These are phyloP conservation scores for Xylaria nigripes DNA, from an alignment of 495 filamentous ascomycete genomes.

Conservation along the genomic window DNA sequence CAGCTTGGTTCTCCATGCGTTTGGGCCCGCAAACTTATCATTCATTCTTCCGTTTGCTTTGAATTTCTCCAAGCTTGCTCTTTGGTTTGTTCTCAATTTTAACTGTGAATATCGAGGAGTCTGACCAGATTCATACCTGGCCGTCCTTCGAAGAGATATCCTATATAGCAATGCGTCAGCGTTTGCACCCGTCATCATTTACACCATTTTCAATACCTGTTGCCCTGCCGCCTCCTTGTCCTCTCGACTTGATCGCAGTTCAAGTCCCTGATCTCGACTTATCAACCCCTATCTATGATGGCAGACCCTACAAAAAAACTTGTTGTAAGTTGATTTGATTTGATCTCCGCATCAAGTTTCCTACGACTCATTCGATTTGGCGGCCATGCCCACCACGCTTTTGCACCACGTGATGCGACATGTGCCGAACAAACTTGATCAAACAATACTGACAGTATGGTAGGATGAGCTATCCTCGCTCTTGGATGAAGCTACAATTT, in stretches of 20 bases:
- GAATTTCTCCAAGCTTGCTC: neutral
- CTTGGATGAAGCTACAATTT: slow-evolving; percentile 47
- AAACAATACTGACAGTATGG: neutral
- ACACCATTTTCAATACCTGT: neutral
- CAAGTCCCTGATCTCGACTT: neutral
- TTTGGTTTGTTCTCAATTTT: neutral
- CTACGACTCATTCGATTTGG: slow-evolving; percentile 2
- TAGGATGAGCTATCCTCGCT: slow-evolving; percentile 24
- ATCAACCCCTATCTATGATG: slow-evolving; percentile 8
- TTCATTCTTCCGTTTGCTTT: neutral
- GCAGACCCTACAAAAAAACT: slow-evolving; percentile 11
- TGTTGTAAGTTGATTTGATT: slow-evolving; percentile 12
- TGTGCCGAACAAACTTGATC: too few relatives aligned
- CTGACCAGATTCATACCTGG: neutral
- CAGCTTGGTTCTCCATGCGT: too few relatives aligned
- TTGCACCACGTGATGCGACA: too few relatives aligned
- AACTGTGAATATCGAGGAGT: neutral
- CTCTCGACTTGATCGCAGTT: neutral
- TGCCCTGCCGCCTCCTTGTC: neutral
- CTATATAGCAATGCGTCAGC: slow-evolving; percentile 1
- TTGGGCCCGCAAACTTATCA: too few relatives aligned
- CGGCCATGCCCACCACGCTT: too few relatives aligned
- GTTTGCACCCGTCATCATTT: neutral
- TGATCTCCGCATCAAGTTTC: neutral
- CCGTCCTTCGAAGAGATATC: neutral